Conservation (phyloP, 75 land plant genomes). For the Adiantum capillusveneris region DNA sequence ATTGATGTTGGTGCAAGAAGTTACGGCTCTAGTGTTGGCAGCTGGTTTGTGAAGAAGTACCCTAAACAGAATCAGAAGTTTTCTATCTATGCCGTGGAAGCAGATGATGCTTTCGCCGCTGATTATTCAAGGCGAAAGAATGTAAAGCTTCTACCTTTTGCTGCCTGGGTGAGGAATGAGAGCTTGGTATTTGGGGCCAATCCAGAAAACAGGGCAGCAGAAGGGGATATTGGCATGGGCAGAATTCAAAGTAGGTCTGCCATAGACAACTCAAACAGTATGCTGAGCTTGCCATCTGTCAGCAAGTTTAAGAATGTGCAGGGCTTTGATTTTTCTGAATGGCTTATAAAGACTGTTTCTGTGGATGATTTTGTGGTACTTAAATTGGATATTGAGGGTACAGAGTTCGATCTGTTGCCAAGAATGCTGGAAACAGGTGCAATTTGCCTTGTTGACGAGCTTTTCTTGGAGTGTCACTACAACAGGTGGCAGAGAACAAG, state of each 20-base stretch:
- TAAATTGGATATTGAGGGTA: conserved; percentile 95
- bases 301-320: conserved; percentile 29
- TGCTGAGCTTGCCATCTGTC: neutral
- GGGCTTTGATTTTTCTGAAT: conserved; percentile 76
- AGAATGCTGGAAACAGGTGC: conserved; percentile 69
- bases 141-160: conserved; percentile 58
- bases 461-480: conserved; percentile 85
- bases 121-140: conserved; percentile 46
- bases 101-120: conserved; percentile 49
- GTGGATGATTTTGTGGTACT: conserved; percentile 69
- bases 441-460: conserved; percentile 79
- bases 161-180: conserved; percentile 80
- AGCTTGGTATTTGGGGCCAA: conserved; percentile 57
- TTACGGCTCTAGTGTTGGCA: conserved; percentile 76
- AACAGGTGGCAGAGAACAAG: conserved; percentile 83
- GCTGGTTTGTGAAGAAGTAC: conserved; percentile 81
- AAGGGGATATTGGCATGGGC: conserved; percentile 41
- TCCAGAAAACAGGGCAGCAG: conserved; percentile 14
- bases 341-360: conserved; percentile 49
- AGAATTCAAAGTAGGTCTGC: conserved; percentile 23
- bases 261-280: neutral
- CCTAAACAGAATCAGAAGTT: conserved; percentile 71
- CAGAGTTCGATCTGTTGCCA: conserved; percentile 73
- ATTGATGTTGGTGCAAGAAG: conserved; percentile 82
- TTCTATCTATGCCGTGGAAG: conserved; percentile 71